phyloP scores from a whole-genome alignment of 345 rosid genomes.

The Lumnitzera littorea region DNA sequence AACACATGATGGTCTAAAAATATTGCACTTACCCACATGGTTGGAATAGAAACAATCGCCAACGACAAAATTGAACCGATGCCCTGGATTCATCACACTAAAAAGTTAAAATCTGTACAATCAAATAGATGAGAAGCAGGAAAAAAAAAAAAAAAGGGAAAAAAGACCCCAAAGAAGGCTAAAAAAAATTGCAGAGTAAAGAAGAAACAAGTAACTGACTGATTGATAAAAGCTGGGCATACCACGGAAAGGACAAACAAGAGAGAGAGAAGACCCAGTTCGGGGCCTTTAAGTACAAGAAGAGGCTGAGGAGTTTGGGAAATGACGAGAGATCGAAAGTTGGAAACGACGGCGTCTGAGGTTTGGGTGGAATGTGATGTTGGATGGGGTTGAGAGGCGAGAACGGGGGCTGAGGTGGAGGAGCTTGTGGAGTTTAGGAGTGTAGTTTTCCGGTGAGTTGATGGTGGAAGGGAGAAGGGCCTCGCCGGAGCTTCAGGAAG shows the following conservation, averaged over 20 bases:
- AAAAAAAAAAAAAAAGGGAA: not conserved
- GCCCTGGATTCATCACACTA: slow-evolving; percentile 8
- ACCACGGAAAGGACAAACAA: slow-evolving; percentile 27
- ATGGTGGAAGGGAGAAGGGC: not conserved
- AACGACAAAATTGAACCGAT: slow-evolving; percentile 18
- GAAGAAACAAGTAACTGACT: too few relatives aligned
- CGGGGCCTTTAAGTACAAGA: slow-evolving; percentile 11
- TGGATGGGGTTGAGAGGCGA: not conserved
- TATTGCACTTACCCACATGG: slow-evolving; percentile 12
- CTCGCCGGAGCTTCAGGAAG: not conserved
- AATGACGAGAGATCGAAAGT: slow-evolving; percentile 1
- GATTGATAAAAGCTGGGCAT: not conserved
- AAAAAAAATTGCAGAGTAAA: not conserved
- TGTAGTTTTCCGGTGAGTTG: not conserved
- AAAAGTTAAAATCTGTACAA: too few relatives aligned
- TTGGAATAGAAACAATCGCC: slow-evolving; percentile 23
- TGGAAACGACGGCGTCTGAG: not conserved
- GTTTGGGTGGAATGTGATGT: not conserved
- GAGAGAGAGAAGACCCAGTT: slow-evolving; percentile 24
- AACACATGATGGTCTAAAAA: not conserved
- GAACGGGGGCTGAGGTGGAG: slow-evolving; percentile 1
- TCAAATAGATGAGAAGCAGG: too few relatives aligned
- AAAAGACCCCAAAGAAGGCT: not conserved
- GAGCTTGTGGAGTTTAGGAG: not conserved
- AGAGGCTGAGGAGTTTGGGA: slow-evolving; percentile 4